phyloP scores from a whole-genome alignment of 495 filamentous ascomycete genomes.

The Evansstolkia leycettana region DNA sequence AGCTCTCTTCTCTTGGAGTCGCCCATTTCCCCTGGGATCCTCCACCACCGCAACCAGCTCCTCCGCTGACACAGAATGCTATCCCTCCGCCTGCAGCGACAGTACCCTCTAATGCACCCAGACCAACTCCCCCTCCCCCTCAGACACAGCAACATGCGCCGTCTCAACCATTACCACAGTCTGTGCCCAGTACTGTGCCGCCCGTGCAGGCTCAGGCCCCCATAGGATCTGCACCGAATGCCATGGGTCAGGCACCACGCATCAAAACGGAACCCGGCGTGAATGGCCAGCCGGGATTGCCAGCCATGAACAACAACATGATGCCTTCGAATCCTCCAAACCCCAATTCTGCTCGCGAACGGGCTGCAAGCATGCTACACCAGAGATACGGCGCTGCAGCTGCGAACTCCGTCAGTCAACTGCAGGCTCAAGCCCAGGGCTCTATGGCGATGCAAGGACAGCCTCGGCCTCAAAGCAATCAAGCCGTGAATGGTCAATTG shows the following conservation, averaged over 20 bases:
- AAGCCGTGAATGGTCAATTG: conserved; percentile 30
- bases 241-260: conserved; percentile 32
- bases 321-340: conserved; percentile 26
- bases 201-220: conserved; percentile 11
- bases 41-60: conserved; percentile 35
- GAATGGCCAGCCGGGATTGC: conserved; percentile 33
- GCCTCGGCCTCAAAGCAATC: conserved; percentile 29
- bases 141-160: conserved; percentile 20
- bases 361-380: conserved; percentile 55
- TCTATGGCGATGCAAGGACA: conserved; percentile 30
- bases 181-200: conserved; percentile 11
- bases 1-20: conserved; percentile 67
- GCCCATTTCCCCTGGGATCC: conserved; percentile 96
- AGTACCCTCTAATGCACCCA: conserved; percentile 49
- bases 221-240: conserved; percentile 11
- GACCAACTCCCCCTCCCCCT: conserved; percentile 16
- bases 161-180: conserved; percentile 21
- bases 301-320: conserved; percentile 21
- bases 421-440: conserved; percentile 35
- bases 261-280: conserved; percentile 70
- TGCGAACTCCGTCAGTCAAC: conserved; percentile 54
- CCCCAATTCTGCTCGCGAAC: conserved; percentile 44
- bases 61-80: conserved; percentile 23
- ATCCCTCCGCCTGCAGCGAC: conserved; percentile 33
- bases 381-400: conserved; percentile 60